A percentile compares a stretch with the other conserved stretches of the same genome.
Conservation (phyloP, 2,329 filamentous ascomycete species). For the Fusarium tupiense region DNA sequence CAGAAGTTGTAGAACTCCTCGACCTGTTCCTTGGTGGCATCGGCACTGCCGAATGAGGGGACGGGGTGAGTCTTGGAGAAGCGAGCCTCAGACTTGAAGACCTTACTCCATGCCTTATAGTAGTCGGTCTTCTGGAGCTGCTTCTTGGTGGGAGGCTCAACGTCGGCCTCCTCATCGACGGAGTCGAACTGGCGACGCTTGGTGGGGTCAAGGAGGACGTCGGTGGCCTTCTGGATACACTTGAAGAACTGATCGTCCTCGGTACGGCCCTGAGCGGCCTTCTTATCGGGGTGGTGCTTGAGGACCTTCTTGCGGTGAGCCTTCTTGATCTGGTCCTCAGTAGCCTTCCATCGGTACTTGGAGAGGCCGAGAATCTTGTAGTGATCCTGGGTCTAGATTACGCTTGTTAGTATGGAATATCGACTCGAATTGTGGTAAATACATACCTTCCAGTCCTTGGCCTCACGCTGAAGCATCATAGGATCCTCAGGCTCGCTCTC, state of each 20-base stretch:
- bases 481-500: constrained; percentile 95
- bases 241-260: constrained; percentile 99
- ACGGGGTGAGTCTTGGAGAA: constrained; percentile 94
- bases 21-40: constrained; percentile 87
- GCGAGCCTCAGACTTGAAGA: constrained; percentile 91
- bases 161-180: constrained; percentile 91
- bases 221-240: constrained; percentile 98
- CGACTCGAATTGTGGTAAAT: not conserved
- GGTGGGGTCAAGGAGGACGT: constrained; percentile 89
- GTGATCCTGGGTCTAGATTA: constrained; percentile 84
- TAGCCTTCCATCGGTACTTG: constrained; percentile 92
- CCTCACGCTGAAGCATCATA: constrained; percentile 89
- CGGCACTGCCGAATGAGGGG: constrained; percentile 83
- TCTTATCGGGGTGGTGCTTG: constrained; percentile 99
- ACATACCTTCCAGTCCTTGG: constrained; percentile 98
- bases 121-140: constrained; percentile 85
- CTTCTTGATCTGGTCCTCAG: constrained; percentile 98
- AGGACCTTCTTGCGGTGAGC: constrained; percentile 99
- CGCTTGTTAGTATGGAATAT: not conserved
- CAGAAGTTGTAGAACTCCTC: constrained; percentile 99
- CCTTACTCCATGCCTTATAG: constrained; percentile 92
- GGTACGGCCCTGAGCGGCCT: constrained; percentile 84
- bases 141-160: constrained; percentile 94
- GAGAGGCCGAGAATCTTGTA: constrained; percentile 94
- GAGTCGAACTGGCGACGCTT: constrained; percentile 97